Conservation (phyloP, 257 asterid genomes). For the Lycium barbarum region DNA sequence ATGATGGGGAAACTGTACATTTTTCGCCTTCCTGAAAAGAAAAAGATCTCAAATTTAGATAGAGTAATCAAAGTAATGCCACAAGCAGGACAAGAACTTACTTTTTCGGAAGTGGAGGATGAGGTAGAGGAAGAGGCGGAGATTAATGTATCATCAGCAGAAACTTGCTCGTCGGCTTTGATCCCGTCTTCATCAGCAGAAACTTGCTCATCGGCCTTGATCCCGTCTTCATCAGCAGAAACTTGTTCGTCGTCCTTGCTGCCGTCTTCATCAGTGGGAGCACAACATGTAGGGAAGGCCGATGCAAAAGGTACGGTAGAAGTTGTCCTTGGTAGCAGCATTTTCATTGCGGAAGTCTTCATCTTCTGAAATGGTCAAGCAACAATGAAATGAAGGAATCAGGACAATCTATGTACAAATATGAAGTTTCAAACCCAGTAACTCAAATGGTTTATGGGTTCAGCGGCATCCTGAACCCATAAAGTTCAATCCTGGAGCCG, state of each 20-base stretch:
- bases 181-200: not conserved
- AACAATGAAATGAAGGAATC: not conserved
- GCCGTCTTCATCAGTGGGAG: not conserved
- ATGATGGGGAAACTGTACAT: not conserved
- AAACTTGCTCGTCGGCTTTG: not conserved
- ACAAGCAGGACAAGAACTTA: not conserved
- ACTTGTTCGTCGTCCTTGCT: too few relatives aligned
- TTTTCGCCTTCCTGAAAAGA: constrained; percentile 4
- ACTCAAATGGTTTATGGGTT: too few relatives aligned
- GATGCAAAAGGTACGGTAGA: not conserved
- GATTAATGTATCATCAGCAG: not conserved
- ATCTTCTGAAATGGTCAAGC: not conserved
- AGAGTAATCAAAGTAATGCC: not conserved
- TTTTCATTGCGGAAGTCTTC: not conserved
- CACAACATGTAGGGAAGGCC: not conserved
- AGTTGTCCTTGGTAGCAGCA: not conserved
- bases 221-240: not conserved
- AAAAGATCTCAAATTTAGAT: not conserved
- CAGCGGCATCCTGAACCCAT: too few relatives aligned
- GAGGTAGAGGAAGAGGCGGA: constrained; percentile 22
- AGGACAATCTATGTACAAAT: not conserved
- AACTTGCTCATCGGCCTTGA: not conserved
- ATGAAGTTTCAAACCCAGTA: too few relatives aligned
- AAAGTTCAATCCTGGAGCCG: too few relatives aligned
- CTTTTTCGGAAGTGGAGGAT: constrained; percentile 3